Evolutionary conservation across 768 basidiomycete species (phyloP), one percentile per base, ranked within the genome.

Genomic region (Boletus eberwhitei): DNA sequence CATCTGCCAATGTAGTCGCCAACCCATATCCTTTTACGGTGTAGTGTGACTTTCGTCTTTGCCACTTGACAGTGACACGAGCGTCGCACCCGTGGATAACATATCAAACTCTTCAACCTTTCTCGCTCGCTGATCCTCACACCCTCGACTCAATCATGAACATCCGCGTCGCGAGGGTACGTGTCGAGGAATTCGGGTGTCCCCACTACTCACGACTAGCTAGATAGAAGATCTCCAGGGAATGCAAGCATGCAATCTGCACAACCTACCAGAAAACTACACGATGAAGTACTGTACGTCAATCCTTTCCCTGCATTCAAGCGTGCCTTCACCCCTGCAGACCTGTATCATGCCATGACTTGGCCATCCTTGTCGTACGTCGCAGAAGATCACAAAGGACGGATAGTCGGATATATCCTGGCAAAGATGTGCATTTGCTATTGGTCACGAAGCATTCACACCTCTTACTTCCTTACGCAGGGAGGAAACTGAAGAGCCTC

Each of bases 341-440:
- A 93, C 77, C 81, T 95, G 46, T 95, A 93, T 69, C 93, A 95
- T 65, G 79, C 83, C 8, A 77, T 94, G 73, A 93, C 91, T 7
- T 98, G 94, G 94, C 93, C 94, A 1, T 86, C 92, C 57, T 79
- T 97, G 19, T 95, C 92, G 8, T 96, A 89, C 62, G 93, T 98
- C 7, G 94, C 94, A 0, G 93, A 93, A 64, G 93, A 95, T 61
- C 80, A 84, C 63, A 86, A 90, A 64, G 93, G 93, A 2, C 79
- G 89, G 52, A 87, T 98, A 52, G 92, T 98, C 2, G 94, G 94
- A 31, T 98, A 98, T 69, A 94, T 96, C 35, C 75, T 98, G n/a
- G 93, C 90, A 2, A 95, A 95, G 72, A 96, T 97, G 94, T 96
- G 58, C 43, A 82, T 74, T 24, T 39, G 5, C 48, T 24, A n/a